phyloP scores from a whole-genome alignment of 2,329 filamentous ascomycete genomes.

The Trichophyton benhamiae region DNA sequence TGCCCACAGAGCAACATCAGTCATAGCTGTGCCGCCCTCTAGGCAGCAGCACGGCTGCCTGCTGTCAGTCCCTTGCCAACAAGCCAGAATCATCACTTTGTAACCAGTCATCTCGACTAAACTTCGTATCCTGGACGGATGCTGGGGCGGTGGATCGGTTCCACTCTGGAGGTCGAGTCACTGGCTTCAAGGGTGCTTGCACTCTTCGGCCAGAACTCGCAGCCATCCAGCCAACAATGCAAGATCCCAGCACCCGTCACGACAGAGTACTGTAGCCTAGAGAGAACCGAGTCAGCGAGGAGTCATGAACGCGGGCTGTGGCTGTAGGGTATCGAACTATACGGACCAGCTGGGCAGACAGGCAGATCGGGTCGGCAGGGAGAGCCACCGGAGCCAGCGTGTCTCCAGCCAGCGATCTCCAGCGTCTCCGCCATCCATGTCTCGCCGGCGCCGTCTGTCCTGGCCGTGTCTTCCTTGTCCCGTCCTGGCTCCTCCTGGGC shows the following conservation, averaged over 20 bases:
- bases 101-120: background rate
- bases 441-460: background rate
- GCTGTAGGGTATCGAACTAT: background rate
- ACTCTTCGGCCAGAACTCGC: background rate
- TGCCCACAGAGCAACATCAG: background rate
- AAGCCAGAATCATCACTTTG: background rate
- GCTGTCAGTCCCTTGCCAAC: background rate
- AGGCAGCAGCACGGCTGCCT: background rate
- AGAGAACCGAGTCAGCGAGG: background rate
- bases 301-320: background rate
- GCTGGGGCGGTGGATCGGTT: constrained; percentile 1
- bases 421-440: background rate
- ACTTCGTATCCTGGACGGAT: background rate
- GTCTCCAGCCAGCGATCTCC: constrained; percentile 1
- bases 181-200: background rate
- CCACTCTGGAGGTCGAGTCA: background rate
- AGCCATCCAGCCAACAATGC: background rate
- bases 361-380: background rate
- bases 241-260: background rate
- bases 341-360: background rate
- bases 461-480: too few relatives aligned
- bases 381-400: background rate
- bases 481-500: too few relatives aligned
- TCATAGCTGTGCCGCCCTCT: background rate
- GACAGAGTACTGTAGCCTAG: background rate